Evolutionary conservation across 2,329 filamentous ascomycete species (phyloP), one percentile per base, ranked within the genome.

Genomic region (Aspergillus fructus): DNA sequence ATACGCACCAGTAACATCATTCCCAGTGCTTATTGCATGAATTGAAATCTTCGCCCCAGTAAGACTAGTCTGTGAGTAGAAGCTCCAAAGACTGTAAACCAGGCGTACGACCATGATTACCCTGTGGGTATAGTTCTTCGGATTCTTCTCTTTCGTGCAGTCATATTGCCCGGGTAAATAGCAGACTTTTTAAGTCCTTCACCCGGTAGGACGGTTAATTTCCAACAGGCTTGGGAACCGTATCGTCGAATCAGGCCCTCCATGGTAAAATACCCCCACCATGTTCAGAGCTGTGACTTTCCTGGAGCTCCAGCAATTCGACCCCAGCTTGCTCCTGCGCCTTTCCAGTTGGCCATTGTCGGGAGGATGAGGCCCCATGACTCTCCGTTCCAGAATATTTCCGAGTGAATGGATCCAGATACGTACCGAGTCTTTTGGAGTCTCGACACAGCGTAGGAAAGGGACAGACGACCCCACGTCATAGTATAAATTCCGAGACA

Each of bases 351-450:
- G 33, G 27, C 33, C 13, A 37, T 49, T 7, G 43, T 24, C 15
- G 43, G 43, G 48, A 27, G 17, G 12, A 23, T 37, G 19, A 45
- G 50, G 50, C 34, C 50, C 30, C 50, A 45, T 53, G 50, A 53
- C 41, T n/a, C 41, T 42, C 24, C 19, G 17, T 17, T 21, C 24
- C 15, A 7, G 37, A 24, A 37, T 17, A 45, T 49, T 12, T 39
- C 13, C n/a, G 19, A n/a, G 15, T 11, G 15, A 15, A 47, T 47
- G 8, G 15, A 19, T 15, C 40, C 40, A 21, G 17, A 48, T 37
- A 21, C 21, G 21, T 21, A 34, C 15, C 11, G 27, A 30, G 27
- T n/a, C 27, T 11, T 34, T 33, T 12, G 46, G 13, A 12, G n/a
- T 50, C 37, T 50, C 37, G 19, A 41, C 24, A 17, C 11, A 17